Base-by-base conservation (phyloP, 805 yeast species). In the Hanseniaspora pseudoguilliermondii region DNA sequence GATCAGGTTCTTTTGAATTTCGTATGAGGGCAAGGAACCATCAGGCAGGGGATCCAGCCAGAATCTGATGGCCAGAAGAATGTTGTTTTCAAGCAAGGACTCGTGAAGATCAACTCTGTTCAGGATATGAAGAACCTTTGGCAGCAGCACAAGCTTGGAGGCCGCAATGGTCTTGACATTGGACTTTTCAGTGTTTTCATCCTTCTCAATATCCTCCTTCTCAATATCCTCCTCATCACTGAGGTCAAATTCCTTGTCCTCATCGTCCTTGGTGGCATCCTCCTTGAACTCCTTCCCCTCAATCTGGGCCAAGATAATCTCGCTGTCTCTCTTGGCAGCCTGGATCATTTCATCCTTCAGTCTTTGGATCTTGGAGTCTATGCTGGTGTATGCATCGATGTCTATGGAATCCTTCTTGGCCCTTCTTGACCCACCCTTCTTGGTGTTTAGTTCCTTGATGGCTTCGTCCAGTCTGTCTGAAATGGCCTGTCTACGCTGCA, bases 41-140 rank as follows among this genome's bases (percentile, higher is more conserved):
- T 95, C 97, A 3, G 98, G 98, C 63, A 93, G 76, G 34, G 99
- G 99, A 69, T 93, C 99, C 57, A 93, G 75, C 99, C 99, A 93
- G 67, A 88, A 83, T 62, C 97, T 79, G 29, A 93, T 90, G 51
- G 95, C 91, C 64, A 91, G 97, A 58, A 93, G 74, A 63, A 93
- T 70, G 69, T 93, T 93, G 68, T 93, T 93, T 72, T 93, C 99
- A 64, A 93, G 75, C 58, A 93, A 87, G 32, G 95, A 84, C 65
- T 91, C 96, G 36, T 95, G 90, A 63, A 93, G 75, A 66, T 84
- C 85, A 2, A 88, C 88, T 71, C 88, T 84, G 29, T 87, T 75
- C 64, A 93, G 72, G 2, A 86, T 80, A 58, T 78, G 82, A 60
- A 77, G 80, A 27, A 93, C 98, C 62, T 81, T 84, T 29, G 86